A percentile compares a stretch with the other conserved stretches of the same genome.
These are phyloP conservation scores for Grifola frondosa DNA, from an alignment of 1,284 basidiomycete species.

Conservation along the genomic window DNA sequence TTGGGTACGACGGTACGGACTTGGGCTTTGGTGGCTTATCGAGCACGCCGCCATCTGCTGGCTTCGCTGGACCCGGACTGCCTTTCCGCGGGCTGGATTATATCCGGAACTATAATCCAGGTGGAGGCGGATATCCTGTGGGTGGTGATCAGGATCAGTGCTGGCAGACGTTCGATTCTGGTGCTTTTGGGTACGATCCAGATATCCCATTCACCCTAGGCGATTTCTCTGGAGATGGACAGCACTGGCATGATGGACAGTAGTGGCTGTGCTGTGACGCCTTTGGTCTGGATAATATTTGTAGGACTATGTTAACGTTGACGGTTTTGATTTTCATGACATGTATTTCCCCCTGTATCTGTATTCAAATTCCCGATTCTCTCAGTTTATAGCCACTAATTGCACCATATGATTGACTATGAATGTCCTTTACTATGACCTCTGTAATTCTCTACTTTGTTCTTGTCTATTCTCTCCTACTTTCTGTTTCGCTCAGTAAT, in stretches of 20 bases:
- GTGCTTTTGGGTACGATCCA: conserved; percentile 70
- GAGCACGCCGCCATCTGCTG: conserved; percentile 55
- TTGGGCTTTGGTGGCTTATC: conserved; percentile 42
- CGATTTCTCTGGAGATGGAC: conserved; percentile 32
- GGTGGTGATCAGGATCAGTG: conserved; percentile 62
- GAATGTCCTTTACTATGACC: too few species aligned
- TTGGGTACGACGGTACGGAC: conserved; percentile 40
- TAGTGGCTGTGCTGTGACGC: conserved; percentile 2
- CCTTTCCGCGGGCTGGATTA: conserved; percentile 80
- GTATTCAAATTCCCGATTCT: background rate
- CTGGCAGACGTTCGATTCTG: conserved; percentile 73
- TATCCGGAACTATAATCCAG: conserved; percentile 65
- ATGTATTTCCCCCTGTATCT: conserved; percentile 1
- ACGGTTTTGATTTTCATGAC: conserved; percentile 1
- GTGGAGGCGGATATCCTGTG: conserved; percentile 35
- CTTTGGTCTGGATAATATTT: too few species aligned
- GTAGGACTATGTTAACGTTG: background rate
- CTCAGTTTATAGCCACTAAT: background rate
- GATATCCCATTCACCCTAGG: conserved; percentile 66
- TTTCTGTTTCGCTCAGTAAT: too few species aligned
- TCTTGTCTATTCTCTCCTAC: too few species aligned
- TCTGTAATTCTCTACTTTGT: too few species aligned
- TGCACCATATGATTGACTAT: background rate
- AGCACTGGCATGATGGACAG: conserved; percentile 10
- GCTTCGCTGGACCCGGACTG: conserved; percentile 66